Evolutionary conservation across 805 yeast species (phyloP).

Genomic region (Sugiyamaella floridensis): DNA sequence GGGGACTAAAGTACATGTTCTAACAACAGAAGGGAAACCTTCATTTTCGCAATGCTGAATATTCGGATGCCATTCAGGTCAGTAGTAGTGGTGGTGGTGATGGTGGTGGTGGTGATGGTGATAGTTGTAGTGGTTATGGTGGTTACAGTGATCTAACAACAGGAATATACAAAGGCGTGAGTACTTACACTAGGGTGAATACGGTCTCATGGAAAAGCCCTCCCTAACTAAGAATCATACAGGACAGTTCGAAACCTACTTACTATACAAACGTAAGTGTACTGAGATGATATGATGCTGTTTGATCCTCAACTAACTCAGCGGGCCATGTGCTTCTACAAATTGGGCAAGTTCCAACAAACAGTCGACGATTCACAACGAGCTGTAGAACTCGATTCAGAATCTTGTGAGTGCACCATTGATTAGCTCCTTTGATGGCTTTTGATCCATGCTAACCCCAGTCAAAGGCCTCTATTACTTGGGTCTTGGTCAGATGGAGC

Average conservation of each 20-base stretch:
- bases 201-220: too few relatives aligned
- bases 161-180: slow-evolving; percentile 26
- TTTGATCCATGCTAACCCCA: slow-evolving; percentile 5
- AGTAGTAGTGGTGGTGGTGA: slow-evolving; percentile 8
- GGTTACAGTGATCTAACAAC: too few relatives aligned
- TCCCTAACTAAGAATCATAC: slow-evolving; percentile 17
- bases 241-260: slow-evolving; percentile 20
- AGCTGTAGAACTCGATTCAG: slow-evolving; percentile 25
- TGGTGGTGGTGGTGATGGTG: slow-evolving; percentile 7
- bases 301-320: not conserved
- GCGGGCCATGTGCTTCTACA: slow-evolving; percentile 24
- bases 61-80: slow-evolving; percentile 23
- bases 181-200: slow-evolving; percentile 2
- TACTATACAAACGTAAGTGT: slow-evolving; percentile 25
- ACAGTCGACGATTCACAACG: slow-evolving; percentile 23
- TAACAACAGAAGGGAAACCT: slow-evolving; percentile 22
- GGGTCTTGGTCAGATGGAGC: slow-evolving; percentile 24
- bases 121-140: too few relatives aligned
- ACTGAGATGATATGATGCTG: too few relatives aligned
- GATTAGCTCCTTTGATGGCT: not conserved
- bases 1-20: not conserved
- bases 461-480: slow-evolving; percentile 24
- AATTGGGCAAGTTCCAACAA: slow-evolving; percentile 20
- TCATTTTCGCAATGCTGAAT: slow-evolving; percentile 23
- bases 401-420: slow-evolving; percentile 9